A percentile compares a stretch with the other conserved stretches of the same genome.
phyloP scores from a whole-genome alignment of 169 alveolate species.

The Cryptosporidium sp. region DNA sequence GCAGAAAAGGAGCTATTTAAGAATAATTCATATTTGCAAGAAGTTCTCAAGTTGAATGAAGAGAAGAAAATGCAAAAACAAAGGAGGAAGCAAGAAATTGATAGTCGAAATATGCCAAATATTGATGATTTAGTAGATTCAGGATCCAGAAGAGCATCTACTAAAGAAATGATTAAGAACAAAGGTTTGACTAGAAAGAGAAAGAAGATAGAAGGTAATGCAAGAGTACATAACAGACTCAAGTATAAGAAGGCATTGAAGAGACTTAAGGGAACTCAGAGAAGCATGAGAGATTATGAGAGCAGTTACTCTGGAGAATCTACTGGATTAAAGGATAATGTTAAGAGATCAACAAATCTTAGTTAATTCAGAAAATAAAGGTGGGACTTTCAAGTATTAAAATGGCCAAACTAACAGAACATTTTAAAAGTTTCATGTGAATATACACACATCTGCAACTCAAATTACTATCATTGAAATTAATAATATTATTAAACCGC shows the following conservation, averaged over 20 bases:
- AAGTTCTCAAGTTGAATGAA: conserved; percentile 75
- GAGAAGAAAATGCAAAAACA: conserved; percentile 78
- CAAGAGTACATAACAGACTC: conserved; percentile 91
- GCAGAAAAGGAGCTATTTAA: conserved; percentile 23
- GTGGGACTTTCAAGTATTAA: neutral
- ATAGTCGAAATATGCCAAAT: conserved; percentile 76
- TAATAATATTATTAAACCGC: no score
- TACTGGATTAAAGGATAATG: conserved; percentile 86
- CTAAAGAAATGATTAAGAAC: conserved; percentile 87
- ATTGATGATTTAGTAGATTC: conserved; percentile 49
- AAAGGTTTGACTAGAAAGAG: conserved; percentile 92
- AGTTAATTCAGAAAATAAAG: neutral
- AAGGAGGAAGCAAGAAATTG: conserved; percentile 78
- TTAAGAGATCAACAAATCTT: conserved; percentile 81
- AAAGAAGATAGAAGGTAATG: conserved; percentile 93
- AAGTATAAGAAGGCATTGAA: conserved; percentile 89
- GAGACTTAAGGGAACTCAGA: conserved; percentile 80
- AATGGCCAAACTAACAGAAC: neutral
- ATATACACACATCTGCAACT: neutral
- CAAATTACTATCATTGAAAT: neutral
- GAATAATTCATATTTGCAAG: conserved; percentile 73
- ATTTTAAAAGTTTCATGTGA: neutral
- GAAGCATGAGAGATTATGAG: conserved; percentile 79
- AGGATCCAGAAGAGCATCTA: conserved; percentile 76
- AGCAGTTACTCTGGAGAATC: conserved; percentile 86